A percentile compares a stretch with the other conserved stretches of the same genome.
Conservation (phyloP, 371 early-diverging fungal genomes). For the Actinomortierella ambigua region DNA sequence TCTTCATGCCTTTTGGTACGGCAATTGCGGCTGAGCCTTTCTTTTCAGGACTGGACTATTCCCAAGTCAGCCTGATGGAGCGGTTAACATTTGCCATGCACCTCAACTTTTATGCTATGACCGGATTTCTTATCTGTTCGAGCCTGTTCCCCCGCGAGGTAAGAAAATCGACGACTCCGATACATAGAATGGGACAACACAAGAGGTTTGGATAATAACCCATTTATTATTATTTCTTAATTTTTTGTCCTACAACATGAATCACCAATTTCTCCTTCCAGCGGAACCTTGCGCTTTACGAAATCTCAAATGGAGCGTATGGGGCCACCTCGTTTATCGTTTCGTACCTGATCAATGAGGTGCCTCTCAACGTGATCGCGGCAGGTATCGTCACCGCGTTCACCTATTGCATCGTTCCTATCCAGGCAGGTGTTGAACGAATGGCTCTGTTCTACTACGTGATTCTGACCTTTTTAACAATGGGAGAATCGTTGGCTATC, state of each 20-base stretch:
- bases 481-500: too few species aligned
- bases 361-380: constrained; percentile 29
- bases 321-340: constrained; percentile 35
- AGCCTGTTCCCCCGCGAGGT: constrained; percentile 40
- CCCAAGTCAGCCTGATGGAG: constrained; percentile 31
- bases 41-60: constrained; percentile 18
- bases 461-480: too few species aligned
- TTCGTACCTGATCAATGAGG: constrained; percentile 36
- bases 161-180: too few species aligned
- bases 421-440: too few species aligned
- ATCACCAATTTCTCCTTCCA: neutral
- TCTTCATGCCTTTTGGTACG: constrained; percentile 19
- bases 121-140: constrained; percentile 39
- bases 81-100: too few species aligned
- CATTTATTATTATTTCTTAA: neutral
- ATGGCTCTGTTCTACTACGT: too few species aligned
- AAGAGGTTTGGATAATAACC: too few species aligned
- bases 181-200: too few species aligned
- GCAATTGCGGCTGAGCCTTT: constrained; percentile 35
- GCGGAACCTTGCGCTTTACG: constrained; percentile 41
- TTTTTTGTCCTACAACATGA: too few species aligned
- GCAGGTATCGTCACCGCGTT: too few species aligned
- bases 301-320: constrained; percentile 42
- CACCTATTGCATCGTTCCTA: too few species aligned
- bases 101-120: constrained; percentile 30